A percentile compares a stretch with the other conserved stretches of the same genome.
Evolutionary conservation across 2,329 filamentous ascomycete species (phyloP).

Genomic region (Fusarium robinianum): DNA sequence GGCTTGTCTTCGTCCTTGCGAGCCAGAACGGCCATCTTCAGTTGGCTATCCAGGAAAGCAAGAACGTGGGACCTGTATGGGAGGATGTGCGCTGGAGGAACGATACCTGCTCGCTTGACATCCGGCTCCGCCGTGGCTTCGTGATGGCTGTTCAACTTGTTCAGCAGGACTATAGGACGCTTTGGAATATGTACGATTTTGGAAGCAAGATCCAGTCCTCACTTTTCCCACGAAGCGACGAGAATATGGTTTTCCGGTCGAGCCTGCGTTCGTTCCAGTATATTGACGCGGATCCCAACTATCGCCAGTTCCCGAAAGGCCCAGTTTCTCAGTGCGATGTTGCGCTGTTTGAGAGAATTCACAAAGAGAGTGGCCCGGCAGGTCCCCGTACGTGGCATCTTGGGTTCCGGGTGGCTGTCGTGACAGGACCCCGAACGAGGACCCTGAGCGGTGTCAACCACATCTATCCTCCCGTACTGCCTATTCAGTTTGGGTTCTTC

Average conservation of each 20-base stretch:
- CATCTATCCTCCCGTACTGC: slow-evolving; percentile 64
- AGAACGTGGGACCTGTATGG: slow-evolving; percentile 74
- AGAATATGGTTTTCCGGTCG: slow-evolving; percentile 70
- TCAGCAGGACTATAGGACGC: slow-evolving; percentile 75
- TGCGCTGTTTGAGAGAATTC: slow-evolving; percentile 73
- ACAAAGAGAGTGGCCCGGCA: slow-evolving; percentile 71
- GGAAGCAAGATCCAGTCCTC: slow-evolving; percentile 75
- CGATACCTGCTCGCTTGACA: slow-evolving; percentile 65
- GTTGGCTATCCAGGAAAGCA: slow-evolving; percentile 71
- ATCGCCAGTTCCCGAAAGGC: slow-evolving; percentile 76
- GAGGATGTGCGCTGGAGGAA: slow-evolving; percentile 80
- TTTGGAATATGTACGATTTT: slow-evolving; percentile 87
- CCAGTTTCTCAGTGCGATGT: slow-evolving; percentile 72
- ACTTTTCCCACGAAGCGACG: slow-evolving; percentile 70
- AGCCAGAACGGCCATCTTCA: slow-evolving; percentile 82
- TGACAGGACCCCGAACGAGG: slow-evolving; percentile 77
- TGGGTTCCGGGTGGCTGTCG: slow-evolving; percentile 77
- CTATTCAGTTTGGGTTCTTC: slow-evolving; percentile 78
- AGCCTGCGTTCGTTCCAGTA: slow-evolving; percentile 78
- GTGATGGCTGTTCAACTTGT: slow-evolving; percentile 70
- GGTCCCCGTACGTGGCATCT: slow-evolving; percentile 75
- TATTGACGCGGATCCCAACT: slow-evolving; percentile 72
- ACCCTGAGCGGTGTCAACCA: slow-evolving; percentile 78
- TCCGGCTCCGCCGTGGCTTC: slow-evolving; percentile 77
- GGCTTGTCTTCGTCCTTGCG: slow-evolving; percentile 72